A percentile compares a stretch with the other conserved stretches of the same genome.
Conservation (phyloP, 208 protist species). For the Crithidia sp. region DNA sequence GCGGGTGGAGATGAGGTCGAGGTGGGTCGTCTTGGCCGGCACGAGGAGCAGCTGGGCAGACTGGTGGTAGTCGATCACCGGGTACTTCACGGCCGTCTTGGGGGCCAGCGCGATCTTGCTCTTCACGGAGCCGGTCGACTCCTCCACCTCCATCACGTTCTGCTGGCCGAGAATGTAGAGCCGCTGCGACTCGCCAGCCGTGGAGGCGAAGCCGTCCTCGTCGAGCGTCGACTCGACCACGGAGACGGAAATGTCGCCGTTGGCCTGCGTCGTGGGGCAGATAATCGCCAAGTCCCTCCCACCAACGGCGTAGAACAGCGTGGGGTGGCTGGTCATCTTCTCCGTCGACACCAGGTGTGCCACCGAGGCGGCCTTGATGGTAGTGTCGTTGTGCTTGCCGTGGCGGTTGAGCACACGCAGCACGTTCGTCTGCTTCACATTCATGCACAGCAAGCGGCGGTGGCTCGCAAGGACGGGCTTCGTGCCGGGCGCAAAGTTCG, state of each 20-base stretch:
- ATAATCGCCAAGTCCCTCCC: slow-evolving; percentile 67
- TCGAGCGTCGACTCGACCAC: slow-evolving; percentile 46
- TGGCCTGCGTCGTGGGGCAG: slow-evolving; percentile 66
- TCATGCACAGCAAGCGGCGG: slow-evolving; percentile 81
- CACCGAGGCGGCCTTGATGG: slow-evolving; percentile 50
- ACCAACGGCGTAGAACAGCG: slow-evolving; percentile 80
- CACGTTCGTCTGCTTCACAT: slow-evolving; percentile 79
- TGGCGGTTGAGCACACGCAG: slow-evolving; percentile 77
- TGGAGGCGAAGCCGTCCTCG: slow-evolving; percentile 66
- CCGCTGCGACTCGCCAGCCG: slow-evolving; percentile 54
- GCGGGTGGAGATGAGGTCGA: slow-evolving; percentile 75
- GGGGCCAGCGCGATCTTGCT: slow-evolving; percentile 48
- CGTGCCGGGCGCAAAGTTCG: slow-evolving; percentile 47
- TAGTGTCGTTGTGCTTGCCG: slow-evolving; percentile 71
- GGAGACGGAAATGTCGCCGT: slow-evolving; percentile 62
- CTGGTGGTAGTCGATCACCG: slow-evolving; percentile 71
- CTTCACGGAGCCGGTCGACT: slow-evolving; percentile 46
- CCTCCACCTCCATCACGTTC: slow-evolving; percentile 73
- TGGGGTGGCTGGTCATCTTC: slow-evolving; percentile 47
- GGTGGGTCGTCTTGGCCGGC: slow-evolving; percentile 72
- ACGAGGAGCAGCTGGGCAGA: slow-evolving; percentile 62
- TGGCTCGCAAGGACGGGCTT: slow-evolving; percentile 66
- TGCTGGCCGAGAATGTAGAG: slow-evolving; percentile 69
- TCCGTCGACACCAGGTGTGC: slow-evolving; percentile 69
- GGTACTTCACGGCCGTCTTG: slow-evolving; percentile 67